A percentile compares a stretch with the other conserved stretches of the same genome.
phyloP scores from a whole-genome alignment of 176 grass and related monocot genomes.

The Phoenix dactylifera region DNA sequence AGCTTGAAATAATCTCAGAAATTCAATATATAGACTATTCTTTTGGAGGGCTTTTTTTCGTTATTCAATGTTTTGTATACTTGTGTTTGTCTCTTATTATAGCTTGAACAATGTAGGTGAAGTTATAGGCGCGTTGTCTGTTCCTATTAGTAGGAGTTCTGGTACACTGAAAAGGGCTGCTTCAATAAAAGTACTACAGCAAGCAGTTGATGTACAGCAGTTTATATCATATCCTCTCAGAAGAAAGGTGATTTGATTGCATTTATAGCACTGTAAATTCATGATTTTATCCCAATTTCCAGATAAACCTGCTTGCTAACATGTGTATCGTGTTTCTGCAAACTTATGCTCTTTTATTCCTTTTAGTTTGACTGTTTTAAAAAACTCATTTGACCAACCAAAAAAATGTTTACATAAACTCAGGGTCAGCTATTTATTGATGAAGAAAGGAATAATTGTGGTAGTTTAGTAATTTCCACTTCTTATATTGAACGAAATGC shows the following conservation, averaged over 20 bases:
- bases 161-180: constrained; percentile 71
- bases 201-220: constrained; percentile 42
- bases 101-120: constrained; percentile 47
- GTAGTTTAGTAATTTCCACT: constrained; percentile 66
- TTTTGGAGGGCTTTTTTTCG: no score
- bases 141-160: constrained; percentile 63
- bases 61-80: no score
- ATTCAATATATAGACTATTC: no score
- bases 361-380: not conserved
- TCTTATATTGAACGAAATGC: constrained; percentile 75
- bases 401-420: constrained; percentile 18
- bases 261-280: not conserved
- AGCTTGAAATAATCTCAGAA: no score
- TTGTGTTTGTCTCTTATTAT: no score
- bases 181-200: constrained; percentile 79
- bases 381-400: not conserved
- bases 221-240: constrained; percentile 57
- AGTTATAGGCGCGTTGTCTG: constrained; percentile 78
- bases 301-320: no score
- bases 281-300: not conserved
- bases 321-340: no score
- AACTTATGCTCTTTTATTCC: no score
- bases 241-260: constrained; percentile 46
- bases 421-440: constrained; percentile 34
- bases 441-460: constrained; percentile 38